A percentile compares a stretch with the other conserved stretches of the same genome.
These are phyloP conservation scores for Pichia sp. DNA, from an alignment of 1,139 yeast species.

Conservation along the genomic window DNA sequence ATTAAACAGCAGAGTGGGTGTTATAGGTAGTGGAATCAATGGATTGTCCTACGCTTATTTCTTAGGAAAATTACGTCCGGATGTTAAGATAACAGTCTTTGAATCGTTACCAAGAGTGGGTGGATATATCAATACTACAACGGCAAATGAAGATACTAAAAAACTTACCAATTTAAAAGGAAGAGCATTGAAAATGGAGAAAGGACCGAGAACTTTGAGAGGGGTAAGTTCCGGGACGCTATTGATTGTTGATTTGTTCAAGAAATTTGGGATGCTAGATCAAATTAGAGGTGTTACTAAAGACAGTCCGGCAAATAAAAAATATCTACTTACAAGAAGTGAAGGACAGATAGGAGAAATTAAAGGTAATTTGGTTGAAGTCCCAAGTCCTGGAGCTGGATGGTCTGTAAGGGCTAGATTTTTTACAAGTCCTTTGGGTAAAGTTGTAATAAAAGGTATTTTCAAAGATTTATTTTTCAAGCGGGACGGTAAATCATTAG, in stretches of 20 bases:
- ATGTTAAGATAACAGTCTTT: slow-evolving; percentile 52
- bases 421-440: slow-evolving; percentile 35
- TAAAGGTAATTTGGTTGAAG: slow-evolving; percentile 38
- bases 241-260: slow-evolving; percentile 50
- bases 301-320: slow-evolving; percentile 50
- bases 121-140: slow-evolving; percentile 67
- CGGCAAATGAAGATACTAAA: slow-evolving; percentile 7
- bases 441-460: slow-evolving; percentile 31
- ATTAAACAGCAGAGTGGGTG: slow-evolving; percentile 21
- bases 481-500: slow-evolving; percentile 9
- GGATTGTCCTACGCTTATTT: slow-evolving; percentile 79
- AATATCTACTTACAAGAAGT: slow-evolving; percentile 41
- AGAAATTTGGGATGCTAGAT: slow-evolving; percentile 35
- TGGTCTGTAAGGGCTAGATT: slow-evolving; percentile 34
- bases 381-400: slow-evolving; percentile 39
- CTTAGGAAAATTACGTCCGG: slow-evolving; percentile 62
- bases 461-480: slow-evolving; percentile 39
- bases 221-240: slow-evolving; percentile 64
- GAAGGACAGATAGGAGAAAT: slow-evolving; percentile 19
- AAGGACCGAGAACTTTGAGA: slow-evolving; percentile 70
- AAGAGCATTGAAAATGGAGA: slow-evolving; percentile 36
- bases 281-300: slow-evolving; percentile 44
- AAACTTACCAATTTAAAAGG: slow-evolving; percentile 18
- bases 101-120: slow-evolving; percentile 56
- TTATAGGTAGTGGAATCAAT: slow-evolving; percentile 83